phyloP scores from a whole-genome alignment of 78 protist species.

The Dictyostelium brefeldianum region DNA sequence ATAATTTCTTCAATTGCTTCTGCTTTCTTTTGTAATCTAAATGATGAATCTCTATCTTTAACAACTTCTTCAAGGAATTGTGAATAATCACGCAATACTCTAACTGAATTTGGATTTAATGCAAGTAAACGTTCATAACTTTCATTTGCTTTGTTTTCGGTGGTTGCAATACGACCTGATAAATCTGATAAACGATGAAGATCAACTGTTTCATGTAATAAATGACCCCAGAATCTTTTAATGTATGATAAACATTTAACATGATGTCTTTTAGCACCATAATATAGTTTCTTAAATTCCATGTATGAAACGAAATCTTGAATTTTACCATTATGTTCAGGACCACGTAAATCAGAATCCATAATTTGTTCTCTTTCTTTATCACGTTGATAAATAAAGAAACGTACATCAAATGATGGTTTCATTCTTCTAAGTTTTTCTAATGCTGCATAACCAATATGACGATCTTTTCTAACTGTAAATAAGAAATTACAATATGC shows the following conservation, averaged over 20 bases:
- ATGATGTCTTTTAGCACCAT: conserved; percentile 53
- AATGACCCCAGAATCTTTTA: conserved; percentile 38
- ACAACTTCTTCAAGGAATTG: conserved; percentile 76
- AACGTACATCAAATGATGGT: conserved; percentile 63
- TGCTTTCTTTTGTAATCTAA: conserved; percentile 34
- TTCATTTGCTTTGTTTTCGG: conserved; percentile 60
- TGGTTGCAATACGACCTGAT: conserved; percentile 60
- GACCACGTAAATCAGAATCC: conserved; percentile 79
- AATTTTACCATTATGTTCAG: conserved; percentile 29
- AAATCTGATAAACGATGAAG: conserved; percentile 57
- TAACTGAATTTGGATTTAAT: conserved; percentile 61
- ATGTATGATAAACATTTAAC: conserved; percentile 43
- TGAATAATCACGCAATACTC: conserved; percentile 59
- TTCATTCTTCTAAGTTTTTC: conserved; percentile 54
- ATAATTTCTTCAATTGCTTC: conserved; percentile 57
- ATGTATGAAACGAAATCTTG: conserved; percentile 70
- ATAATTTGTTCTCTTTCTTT: conserved; percentile 70
- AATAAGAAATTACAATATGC: conserved; percentile 62
- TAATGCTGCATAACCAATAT: conserved; percentile 71
- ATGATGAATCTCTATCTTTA: conserved; percentile 35
- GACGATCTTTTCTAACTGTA: conserved; percentile 71
- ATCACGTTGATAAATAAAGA: conserved; percentile 69
- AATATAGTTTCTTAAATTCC: conserved; percentile 73
- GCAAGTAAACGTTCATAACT: conserved; percentile 55
- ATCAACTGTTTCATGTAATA: conserved; percentile 62